A percentile compares a stretch with the other conserved stretches of the same genome.
phyloP scores from a whole-genome alignment of 352 stramenopile species.

The Pythium periplocum region DNA sequence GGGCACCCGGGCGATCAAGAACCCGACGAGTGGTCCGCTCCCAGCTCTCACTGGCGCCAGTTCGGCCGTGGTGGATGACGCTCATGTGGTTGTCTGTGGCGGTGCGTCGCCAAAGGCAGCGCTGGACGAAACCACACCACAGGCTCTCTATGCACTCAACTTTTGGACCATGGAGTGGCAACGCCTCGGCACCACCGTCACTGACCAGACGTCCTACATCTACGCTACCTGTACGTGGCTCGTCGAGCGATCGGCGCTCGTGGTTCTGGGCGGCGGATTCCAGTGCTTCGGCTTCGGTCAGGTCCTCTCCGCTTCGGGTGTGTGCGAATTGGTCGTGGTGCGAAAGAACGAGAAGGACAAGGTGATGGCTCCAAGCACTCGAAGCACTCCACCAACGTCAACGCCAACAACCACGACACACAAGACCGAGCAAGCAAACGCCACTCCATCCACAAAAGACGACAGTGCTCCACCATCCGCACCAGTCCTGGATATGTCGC shows the following conservation, averaged over 20 bases:
- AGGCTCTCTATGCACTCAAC: conserved; percentile 54
- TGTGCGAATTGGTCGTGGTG: conserved; percentile 43
- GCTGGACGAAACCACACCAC: conserved; percentile 21
- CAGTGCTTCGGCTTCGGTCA: conserved; percentile 84
- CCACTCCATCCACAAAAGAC: background rate
- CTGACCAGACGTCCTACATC: conserved; percentile 32
- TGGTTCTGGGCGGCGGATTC: conserved; percentile 68
- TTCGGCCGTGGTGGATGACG: conserved; percentile 39
- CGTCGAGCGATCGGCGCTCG: conserved; percentile 20
- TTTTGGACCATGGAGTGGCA: conserved; percentile 40
- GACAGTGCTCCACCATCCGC: background rate
- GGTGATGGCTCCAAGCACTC: too few species aligned
- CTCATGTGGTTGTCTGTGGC: conserved; percentile 55
- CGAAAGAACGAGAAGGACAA: conserved; percentile 7
- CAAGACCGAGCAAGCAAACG: background rate
- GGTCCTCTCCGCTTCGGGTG: conserved; percentile 63
- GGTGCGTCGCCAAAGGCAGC: conserved; percentile 35
- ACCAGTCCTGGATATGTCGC: background rate
- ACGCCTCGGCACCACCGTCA: conserved; percentile 29
- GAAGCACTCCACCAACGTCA: background rate
- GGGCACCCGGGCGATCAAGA: conserved; percentile 31
- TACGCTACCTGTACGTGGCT: conserved; percentile 56
- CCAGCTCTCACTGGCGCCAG: conserved; percentile 40
- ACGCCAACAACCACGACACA: background rate
- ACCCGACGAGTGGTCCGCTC: conserved; percentile 24